phyloP scores from a whole-genome alignment of 352 stramenopile genomes.

The Detonula confervacea region DNA sequence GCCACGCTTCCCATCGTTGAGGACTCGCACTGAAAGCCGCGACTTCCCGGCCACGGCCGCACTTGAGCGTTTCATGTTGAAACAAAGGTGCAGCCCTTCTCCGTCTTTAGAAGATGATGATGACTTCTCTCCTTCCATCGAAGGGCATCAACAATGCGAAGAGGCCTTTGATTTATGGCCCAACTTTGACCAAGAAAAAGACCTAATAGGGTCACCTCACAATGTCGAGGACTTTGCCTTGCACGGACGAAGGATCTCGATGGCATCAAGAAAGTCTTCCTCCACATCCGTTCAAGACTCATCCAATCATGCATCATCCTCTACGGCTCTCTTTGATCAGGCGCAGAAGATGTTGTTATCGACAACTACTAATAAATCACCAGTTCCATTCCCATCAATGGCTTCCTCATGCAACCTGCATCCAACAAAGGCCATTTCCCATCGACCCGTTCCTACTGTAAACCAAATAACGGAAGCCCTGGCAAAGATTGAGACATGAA shows the following conservation, averaged over 20 bases:
- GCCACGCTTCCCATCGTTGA: slow-evolving; percentile 4
- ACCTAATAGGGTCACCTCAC: not conserved
- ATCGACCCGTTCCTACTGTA: slow-evolving; percentile 1
- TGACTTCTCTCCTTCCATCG: not conserved
- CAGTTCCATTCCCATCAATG: slow-evolving; percentile 1
- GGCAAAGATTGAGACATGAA: not conserved
- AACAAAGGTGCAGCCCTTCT: not conserved
- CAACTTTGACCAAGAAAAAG: not conserved
- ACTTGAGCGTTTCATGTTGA: slow-evolving; percentile 4
- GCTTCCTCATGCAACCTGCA: not conserved
- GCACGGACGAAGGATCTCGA: not conserved
- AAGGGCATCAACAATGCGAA: not conserved
- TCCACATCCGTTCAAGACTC: not conserved
- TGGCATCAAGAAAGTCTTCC: slow-evolving; percentile 1
- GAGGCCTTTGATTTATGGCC: slow-evolving; percentile 3
- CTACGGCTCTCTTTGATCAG: no score
- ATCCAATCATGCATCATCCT: not conserved
- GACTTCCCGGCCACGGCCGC: slow-evolving; percentile 13
- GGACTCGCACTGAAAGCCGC: not conserved
- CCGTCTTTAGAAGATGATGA: not conserved
- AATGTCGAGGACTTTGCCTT: slow-evolving; percentile 2
- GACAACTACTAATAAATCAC: no score
- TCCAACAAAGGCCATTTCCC: not conserved
- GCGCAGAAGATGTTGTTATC: not conserved
- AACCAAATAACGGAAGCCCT: slow-evolving; percentile 18